A percentile compares a stretch with the other conserved stretches of the same genome.
phyloP scores from a whole-genome alignment of 1,139 yeast species.

The Yamadazyma triangularis region DNA sequence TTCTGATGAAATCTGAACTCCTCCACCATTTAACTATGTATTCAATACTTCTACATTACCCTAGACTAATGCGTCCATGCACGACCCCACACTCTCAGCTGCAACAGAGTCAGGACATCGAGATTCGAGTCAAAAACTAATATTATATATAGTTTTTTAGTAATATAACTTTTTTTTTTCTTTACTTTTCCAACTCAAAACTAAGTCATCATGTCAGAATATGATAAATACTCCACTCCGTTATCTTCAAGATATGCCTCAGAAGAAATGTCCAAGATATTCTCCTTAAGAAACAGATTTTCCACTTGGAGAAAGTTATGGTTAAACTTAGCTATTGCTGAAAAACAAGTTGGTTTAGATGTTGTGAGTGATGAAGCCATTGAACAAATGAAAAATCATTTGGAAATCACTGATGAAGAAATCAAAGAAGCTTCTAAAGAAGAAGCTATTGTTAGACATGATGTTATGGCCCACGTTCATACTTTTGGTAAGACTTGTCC shows the following conservation, averaged over 20 bases:
- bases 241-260: conserved; percentile 96
- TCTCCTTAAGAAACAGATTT: conserved; percentile 89
- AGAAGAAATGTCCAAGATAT: conserved; percentile 90
- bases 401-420: conserved; percentile 87
- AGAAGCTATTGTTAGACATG: conserved; percentile 98
- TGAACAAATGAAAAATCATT: conserved; percentile 72
- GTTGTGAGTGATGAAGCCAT: conserved; percentile 89
- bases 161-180: not conserved
- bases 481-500: conserved; percentile 92
- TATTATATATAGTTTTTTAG: too few relatives aligned
- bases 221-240: conserved; percentile 85
- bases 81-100: too few relatives aligned
- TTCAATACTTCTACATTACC: too few relatives aligned
- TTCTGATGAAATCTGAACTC: too few relatives aligned
- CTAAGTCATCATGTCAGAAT: conserved; percentile 23
- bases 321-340: conserved; percentile 95
- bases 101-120: conserved; percentile 8
- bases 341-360: conserved; percentile 79
- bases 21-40: too few relatives aligned
- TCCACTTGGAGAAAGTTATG: conserved; percentile 98
- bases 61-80: too few relatives aligned
- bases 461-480: conserved; percentile 99
- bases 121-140: conserved; percentile 8
- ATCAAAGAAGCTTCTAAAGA: conserved; percentile 84
- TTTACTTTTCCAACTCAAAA: not conserved